These are phyloP conservation scores for Perkinsus olseni DNA, from an alignment of 169 alveolate genomes.

Conservation along the genomic window DNA sequence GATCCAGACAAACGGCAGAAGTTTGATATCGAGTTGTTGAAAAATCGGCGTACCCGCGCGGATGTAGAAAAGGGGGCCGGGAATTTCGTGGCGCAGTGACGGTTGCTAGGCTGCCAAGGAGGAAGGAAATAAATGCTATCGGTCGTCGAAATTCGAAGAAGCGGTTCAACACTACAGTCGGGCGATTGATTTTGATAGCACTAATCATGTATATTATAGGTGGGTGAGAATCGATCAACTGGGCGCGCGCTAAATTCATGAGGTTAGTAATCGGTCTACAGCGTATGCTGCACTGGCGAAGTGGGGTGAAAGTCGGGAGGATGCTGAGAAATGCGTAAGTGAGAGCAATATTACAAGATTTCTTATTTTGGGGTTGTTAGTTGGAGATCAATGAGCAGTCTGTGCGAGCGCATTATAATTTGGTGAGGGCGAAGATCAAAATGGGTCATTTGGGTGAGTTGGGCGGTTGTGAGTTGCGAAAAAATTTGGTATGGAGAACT, in stretches of 20 bases:
- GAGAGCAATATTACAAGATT: too few species aligned
- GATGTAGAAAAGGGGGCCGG: not conserved
- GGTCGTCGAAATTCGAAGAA: not conserved
- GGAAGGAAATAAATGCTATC: not conserved
- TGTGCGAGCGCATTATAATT: not conserved
- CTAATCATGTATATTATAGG: not conserved
- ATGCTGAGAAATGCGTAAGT: not conserved
- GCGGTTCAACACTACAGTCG: not conserved
- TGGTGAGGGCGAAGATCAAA: not conserved
- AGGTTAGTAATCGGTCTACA: not conserved
- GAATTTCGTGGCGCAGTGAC: not conserved
- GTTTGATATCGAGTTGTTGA: not conserved
- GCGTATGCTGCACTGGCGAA: not conserved
- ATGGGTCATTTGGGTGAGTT: not conserved
- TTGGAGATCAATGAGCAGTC: not conserved
- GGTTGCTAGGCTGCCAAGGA: not conserved
- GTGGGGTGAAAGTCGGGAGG: not conserved
- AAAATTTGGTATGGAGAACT: too few species aligned
- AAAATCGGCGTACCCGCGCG: not conserved
- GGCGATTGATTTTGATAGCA: not conserved
- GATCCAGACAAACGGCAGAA: not conserved
- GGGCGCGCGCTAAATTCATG: not conserved
- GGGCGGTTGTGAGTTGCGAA: not conserved
- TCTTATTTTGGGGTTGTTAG: not conserved
- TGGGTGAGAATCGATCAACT: not conserved